Conservation (phyloP, 2,329 filamentous ascomycete genomes). For the Ascochyta viciae-villosae region DNA sequence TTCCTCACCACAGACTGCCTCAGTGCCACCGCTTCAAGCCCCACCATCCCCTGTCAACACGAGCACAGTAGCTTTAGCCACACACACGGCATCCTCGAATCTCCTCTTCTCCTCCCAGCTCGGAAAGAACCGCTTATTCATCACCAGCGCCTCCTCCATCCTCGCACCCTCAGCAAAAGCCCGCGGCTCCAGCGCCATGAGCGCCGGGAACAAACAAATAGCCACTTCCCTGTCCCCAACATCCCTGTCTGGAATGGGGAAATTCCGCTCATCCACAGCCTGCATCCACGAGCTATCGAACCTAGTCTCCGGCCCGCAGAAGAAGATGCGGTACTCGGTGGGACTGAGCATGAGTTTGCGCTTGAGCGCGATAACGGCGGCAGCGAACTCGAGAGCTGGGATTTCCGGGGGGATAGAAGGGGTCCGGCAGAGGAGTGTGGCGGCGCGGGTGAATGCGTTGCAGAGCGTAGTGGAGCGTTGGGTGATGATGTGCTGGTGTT, state of each 20-base stretch:
- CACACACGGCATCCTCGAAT: neutral
- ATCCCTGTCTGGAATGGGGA: too few species aligned
- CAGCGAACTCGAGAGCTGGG: neutral
- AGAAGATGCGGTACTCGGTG: conserved; percentile 16
- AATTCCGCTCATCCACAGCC: neutral
- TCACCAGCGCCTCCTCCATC: conserved; percentile 2
- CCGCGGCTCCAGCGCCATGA: neutral
- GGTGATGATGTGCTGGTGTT: too few species aligned
- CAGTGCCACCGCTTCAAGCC: neutral
- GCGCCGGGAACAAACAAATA: conserved; percentile 19
- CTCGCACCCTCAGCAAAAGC: neutral
- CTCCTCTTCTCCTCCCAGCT: neutral
- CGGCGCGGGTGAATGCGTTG: too few species aligned
- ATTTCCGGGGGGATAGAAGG: too few species aligned
- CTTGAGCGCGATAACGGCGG: conserved; percentile 12
- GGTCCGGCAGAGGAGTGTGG: too few species aligned
- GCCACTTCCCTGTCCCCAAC: conserved; percentile 3
- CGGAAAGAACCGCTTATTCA: conserved; percentile 16
- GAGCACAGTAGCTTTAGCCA: neutral
- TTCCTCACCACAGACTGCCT: neutral
- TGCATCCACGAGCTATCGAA: conserved; percentile 20
- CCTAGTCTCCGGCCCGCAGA: conserved; percentile 1
- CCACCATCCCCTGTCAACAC: neutral
- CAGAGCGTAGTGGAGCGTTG: too few species aligned
- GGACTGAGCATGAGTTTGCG: conserved; percentile 12